These are phyloP conservation scores for Trypanosomatidae sp. DNA, from an alignment of 208 protist species.

Conservation along the genomic window DNA sequence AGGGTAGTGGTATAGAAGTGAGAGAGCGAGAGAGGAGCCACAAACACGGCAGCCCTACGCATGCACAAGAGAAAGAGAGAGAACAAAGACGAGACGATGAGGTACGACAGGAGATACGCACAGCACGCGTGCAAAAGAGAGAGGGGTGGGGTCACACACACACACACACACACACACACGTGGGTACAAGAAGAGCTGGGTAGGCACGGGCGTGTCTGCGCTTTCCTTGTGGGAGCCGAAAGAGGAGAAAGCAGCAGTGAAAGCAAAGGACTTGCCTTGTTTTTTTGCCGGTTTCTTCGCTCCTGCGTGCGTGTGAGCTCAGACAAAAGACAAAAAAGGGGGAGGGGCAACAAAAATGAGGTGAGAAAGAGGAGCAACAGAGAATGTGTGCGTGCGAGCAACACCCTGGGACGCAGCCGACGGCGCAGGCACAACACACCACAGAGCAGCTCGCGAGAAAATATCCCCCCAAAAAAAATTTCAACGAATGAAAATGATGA, in stretches of 20 bases:
- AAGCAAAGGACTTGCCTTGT: neutral
- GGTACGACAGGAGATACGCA: neutral
- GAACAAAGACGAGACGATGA: neutral
- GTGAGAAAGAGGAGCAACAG: neutral
- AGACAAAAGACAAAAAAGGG: neutral
- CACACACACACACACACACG: neutral
- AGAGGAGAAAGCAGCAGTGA: slow-evolving; percentile 2
- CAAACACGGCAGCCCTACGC: neutral
- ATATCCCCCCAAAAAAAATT: neutral
- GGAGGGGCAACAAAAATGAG: slow-evolving; percentile 13
- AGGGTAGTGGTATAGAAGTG: neutral
- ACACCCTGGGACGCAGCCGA: neutral
- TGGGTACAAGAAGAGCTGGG: neutral
- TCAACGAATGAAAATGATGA: neutral
- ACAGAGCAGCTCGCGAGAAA: neutral
- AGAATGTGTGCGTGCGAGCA: too few species aligned
- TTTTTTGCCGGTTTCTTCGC: neutral
- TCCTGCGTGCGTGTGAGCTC: neutral
- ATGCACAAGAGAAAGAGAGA: neutral
- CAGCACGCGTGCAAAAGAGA: neutral
- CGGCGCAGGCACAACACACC: neutral
- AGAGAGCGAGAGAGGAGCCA: neutral
- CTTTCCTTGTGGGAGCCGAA: neutral
- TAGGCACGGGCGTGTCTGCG: neutral
- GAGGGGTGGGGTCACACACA: neutral